Evolutionary conservation across 2,329 filamentous ascomycete species (phyloP), one percentile per base, ranked within the genome.

Genomic region (Cadophora luteo-olivacea): DNA sequence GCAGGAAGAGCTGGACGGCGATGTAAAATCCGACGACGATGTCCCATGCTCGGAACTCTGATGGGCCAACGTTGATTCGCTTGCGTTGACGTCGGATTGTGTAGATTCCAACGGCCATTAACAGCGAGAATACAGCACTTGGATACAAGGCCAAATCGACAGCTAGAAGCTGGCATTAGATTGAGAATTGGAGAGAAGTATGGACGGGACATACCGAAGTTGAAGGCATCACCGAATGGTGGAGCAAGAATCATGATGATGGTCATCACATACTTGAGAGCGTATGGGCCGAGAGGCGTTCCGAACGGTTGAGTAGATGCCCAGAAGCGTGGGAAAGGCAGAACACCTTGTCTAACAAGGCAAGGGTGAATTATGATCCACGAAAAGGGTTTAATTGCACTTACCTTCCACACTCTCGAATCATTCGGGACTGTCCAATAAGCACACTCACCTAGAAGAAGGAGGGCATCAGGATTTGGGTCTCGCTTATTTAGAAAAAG

Each of bases 201-300:
- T 33, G 19, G n/a, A 49, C 19, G 29, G 33, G 19, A 73, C 78
- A n/a, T 74, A 83, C 85, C 80, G 72, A 90, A 90, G 68, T 86
- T 84, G 76, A 91, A 91, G 0, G 88, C 89, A 74, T 91, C 88
- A 0, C 89, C 88, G 0, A 87, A 86, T 0, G 88, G 87, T 0
- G 87, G 84, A 0, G 84, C 86, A 0, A 87, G 74, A 45, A 90
- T 89, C 84, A 90, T 87, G 55, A 90, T 72, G 1, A 87, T 75
- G 0, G 88, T 90, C 67, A 88, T 76, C 0, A 72, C 73, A 85
- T 86, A 90, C 74, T 88, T 87, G 3, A 90, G 70, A 1, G 83
- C 64, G 69, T 89, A 89, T 0, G 88, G 87, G 0, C 86, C 87
- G 0, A 89, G 73, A 0, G 88, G 87, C 0, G 89, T 91, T 1